A percentile compares a stretch with the other conserved stretches of the same genome.
Conservation (phyloP, 805 yeast species). For the Wickerhamomyces strasburgensis region DNA sequence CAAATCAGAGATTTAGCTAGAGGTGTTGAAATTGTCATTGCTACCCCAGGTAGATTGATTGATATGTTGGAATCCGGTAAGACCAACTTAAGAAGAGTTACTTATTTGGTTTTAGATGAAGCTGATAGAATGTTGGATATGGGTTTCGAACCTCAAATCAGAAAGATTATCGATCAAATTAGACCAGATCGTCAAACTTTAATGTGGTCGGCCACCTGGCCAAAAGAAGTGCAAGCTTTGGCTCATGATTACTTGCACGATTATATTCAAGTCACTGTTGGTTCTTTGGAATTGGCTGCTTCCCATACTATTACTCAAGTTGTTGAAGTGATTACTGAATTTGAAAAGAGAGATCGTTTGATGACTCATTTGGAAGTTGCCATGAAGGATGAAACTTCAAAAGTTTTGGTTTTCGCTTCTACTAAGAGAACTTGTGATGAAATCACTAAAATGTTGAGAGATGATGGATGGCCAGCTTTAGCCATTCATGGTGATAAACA, state of each 20-base stretch:
- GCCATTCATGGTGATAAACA: slow-evolving; percentile 99
- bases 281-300: slow-evolving; percentile 93
- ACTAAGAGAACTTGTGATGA: slow-evolving; percentile 98
- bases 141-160: slow-evolving; percentile 99
- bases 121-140: slow-evolving; percentile 99
- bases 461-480: slow-evolving; percentile 98
- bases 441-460: slow-evolving; percentile 82
- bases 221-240: slow-evolving; percentile 91
- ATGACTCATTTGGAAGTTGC: slow-evolving; percentile 79
- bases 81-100: slow-evolving; percentile 83
- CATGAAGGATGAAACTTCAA: slow-evolving; percentile 63
- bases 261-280: slow-evolving; percentile 94
- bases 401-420: slow-evolving; percentile 87
- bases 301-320: slow-evolving; percentile 93
- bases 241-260: slow-evolving; percentile 89
- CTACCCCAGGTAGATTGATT: slow-evolving; percentile 98
- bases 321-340: slow-evolving; percentile 87
- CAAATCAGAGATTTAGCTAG: slow-evolving; percentile 94
- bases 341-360: slow-evolving; percentile 90
- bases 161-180: slow-evolving; percentile 96
- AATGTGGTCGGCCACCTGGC: slow-evolving; percentile 99
- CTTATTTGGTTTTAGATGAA: slow-evolving; percentile 93
- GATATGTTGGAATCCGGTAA: slow-evolving; percentile 94
- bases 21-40: slow-evolving; percentile 94
- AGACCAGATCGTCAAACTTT: slow-evolving; percentile 99